Evolutionary conservation across 495 filamentous ascomycete species (phyloP), one percentile per base, ranked within the genome.

Genomic region (Pseudoneurospora amorphoporcata): DNA sequence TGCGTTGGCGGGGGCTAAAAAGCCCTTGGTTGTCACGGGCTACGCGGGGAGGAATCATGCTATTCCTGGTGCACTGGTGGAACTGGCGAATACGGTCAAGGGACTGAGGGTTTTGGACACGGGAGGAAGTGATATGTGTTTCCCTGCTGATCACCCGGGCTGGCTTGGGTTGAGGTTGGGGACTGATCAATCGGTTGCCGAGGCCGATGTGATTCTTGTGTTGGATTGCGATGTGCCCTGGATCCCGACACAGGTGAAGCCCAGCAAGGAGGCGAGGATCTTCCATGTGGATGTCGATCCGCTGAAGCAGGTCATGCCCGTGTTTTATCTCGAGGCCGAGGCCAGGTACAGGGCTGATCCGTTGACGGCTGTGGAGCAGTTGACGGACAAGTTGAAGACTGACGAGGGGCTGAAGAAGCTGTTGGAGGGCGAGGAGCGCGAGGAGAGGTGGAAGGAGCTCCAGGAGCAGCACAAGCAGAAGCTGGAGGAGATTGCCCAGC

Each of bases 71-170:
- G 92, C 91, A 72, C 81, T 98, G 71, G 92, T 98, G 3, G 87
- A 88, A 40, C 79, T 98, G 45, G 92, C 94, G 12, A 85, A 96
- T 79, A 88, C 84, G 2, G 87, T 97, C 71, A 90, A 90, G 76
- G 93, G 93, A 0, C 79, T 97, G 61, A 85, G 94, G 14, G 93
- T 98, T 19, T 81, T 98, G 38, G 95, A 98, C 79, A 94, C 93
- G 1, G 92, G 92, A 35, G 94, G 94, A 41, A 92, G 92, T 77
- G 95, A 98, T 79, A 95, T 98, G 95, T 96, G 92, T 77, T 98
- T 98, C 82, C 95, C 95, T 3, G 91, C 90, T 2, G 85, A 94
- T 69, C 94, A 97, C 73, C 83, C 84, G 17, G 84, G 75, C 1
- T 88, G 90, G 86, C 79, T 97, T 37, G 93, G 95, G 3, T 78